phyloP scores from a whole-genome alignment of 371 early-diverging fungal species.

The Gilbertella persicaria region DNA sequence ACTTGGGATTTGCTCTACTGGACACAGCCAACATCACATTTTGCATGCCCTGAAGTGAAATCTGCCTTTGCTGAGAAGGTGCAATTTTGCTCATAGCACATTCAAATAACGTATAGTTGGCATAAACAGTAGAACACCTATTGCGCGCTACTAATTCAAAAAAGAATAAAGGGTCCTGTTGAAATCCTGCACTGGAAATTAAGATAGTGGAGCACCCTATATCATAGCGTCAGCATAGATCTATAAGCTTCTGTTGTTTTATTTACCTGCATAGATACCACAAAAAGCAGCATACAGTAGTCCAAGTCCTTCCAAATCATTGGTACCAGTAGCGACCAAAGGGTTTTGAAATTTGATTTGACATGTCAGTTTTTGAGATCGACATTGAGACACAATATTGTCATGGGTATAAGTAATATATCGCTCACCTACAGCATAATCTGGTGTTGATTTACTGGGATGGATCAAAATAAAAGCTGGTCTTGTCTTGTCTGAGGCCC shows the following conservation, averaged over 20 bases:
- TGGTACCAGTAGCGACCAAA: slow-evolving; percentile 60
- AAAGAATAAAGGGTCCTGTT: slow-evolving; percentile 56
- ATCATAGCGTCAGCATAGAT: too few relatives aligned
- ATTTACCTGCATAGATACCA: slow-evolving; percentile 70
- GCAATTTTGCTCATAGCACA: slow-evolving; percentile 58
- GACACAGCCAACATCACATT: slow-evolving; percentile 71
- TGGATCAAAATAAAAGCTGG: slow-evolving; percentile 57
- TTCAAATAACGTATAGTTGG: slow-evolving; percentile 70
- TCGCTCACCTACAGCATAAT: slow-evolving; percentile 41
- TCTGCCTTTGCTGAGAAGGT: slow-evolving; percentile 34
- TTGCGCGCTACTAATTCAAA: slow-evolving; percentile 61
- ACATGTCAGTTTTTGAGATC: slow-evolving; percentile 74
- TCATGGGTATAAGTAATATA: slow-evolving; percentile 65
- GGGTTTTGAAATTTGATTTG: slow-evolving; percentile 65
- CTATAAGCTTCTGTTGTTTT: slow-evolving; percentile 1
- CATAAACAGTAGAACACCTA: slow-evolving; percentile 63
- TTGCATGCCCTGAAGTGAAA: slow-evolving; percentile 61
- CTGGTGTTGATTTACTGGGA: neutral
- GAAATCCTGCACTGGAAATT: slow-evolving; percentile 57
- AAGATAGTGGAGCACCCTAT: slow-evolving; percentile 58
- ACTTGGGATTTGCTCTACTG: slow-evolving; percentile 62
- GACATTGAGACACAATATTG: slow-evolving; percentile 68
- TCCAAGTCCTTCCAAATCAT: slow-evolving; percentile 72
- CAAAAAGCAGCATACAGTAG: slow-evolving; percentile 67
- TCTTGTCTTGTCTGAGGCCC: slow-evolving; percentile 25